Base-by-base conservation (phyloP, 2,329 filamentous ascomycete species). In the Cryphonectria naterciae region DNA sequence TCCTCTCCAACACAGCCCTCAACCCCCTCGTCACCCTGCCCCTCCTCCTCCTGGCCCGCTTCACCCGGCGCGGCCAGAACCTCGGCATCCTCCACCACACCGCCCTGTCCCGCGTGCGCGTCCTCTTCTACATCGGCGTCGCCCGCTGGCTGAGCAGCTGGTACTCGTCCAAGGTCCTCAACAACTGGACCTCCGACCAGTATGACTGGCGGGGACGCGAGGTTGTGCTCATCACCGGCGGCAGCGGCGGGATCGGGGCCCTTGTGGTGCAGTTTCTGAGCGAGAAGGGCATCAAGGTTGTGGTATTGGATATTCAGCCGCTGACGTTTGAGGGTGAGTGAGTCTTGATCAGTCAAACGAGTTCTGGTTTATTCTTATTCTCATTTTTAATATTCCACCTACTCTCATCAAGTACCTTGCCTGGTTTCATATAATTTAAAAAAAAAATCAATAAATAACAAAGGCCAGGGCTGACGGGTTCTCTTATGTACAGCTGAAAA, bases 211-310 rank as follows among this genome's bases (percentile, higher is more conserved):
- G 66, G n/a, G 61, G 84, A 32, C 86, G 85, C 67, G 92, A 94
- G 81, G 85, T 94, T 66, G 89, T 93, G 2, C 83, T 94, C 60
- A 85, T 95, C 28, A 95, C 93, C 0, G 92, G 93, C 10, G 93
- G 93, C 10, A 89, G 90, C 58, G 88, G 88, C 69, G 93, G 93
- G 0, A 94, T 95, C 76, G 93, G 93, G 19, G 88, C 86, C 28
- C 81, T 86, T 52, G 85, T 93, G 3, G 91, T 92, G 19, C 84
- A 85, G 74, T 79, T 91, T 68, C 83, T 96, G n/a, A 89, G 88
- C 0, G 87, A 90, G 77, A 83, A 81, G 72, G 88, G 87, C 1
- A 84, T 92, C 74, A 92, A 88, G 74, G 90, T 94, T 46, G 90
- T 90, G 0, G 89, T 94, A 2, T 78, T 95, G 49, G 93, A 95